A percentile compares a stretch with the other conserved stretches of the same genome.
These are phyloP conservation scores for Kwoniella mangroviensis DNA, from an alignment of 768 basidiomycete genomes.

Conservation along the genomic window DNA sequence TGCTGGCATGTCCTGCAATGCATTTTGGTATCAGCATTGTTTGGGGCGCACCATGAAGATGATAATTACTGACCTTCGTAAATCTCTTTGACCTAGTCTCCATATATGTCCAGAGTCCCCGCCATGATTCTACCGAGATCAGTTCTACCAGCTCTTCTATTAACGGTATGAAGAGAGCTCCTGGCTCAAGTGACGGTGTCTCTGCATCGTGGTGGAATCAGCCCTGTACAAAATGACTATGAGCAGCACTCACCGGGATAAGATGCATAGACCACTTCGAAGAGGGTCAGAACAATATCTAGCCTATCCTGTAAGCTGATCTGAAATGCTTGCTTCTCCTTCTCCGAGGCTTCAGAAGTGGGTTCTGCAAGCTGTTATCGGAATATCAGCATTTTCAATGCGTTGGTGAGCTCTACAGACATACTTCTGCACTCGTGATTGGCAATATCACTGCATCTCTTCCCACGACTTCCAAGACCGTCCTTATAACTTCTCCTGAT, in stretches of 20 bases:
- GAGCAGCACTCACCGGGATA: slow-evolving; percentile 29
- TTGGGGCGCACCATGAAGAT: background rate
- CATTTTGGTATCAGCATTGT: background rate
- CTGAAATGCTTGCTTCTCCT: slow-evolving; percentile 27
- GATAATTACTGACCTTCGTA: slow-evolving; percentile 39
- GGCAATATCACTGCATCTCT: slow-evolving; percentile 39
- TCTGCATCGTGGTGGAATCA: slow-evolving; percentile 22
- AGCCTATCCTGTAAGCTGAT: slow-evolving; percentile 39
- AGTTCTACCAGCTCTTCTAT: slow-evolving; percentile 53
- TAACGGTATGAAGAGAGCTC: slow-evolving; percentile 50
- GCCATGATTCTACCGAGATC: slow-evolving; percentile 48
- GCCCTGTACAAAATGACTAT: background rate
- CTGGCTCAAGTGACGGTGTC: slow-evolving; percentile 39
- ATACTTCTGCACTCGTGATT: slow-evolving; percentile 33
- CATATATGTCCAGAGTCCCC: slow-evolving; percentile 46
- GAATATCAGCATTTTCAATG: background rate
- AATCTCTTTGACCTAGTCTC: slow-evolving; percentile 50
- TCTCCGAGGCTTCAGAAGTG: background rate
- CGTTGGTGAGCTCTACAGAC: background rate
- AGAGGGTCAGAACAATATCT: slow-evolving; percentile 47
- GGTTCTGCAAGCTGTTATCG: slow-evolving; percentile 22
- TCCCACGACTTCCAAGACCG: slow-evolving; percentile 46
- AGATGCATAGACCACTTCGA: slow-evolving; percentile 36
- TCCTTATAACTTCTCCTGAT: slow-evolving; percentile 32
- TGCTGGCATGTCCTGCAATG: slow-evolving; percentile 50